Evolutionary conservation across 257 asterid genomes (phyloP).

Genomic region (Petunia secreta): DNA sequence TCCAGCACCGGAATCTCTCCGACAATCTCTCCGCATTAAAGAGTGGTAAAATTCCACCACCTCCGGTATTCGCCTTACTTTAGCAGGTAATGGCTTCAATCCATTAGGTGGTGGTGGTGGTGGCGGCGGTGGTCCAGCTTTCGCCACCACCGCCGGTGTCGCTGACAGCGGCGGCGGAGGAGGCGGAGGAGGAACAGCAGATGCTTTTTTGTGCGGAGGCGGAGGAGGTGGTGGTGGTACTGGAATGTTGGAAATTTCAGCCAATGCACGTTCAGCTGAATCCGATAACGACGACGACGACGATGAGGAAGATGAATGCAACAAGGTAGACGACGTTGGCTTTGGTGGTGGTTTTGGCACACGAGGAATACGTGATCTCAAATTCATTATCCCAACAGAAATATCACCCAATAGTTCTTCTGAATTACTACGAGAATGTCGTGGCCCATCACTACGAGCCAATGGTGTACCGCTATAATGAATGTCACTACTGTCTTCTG

Average conservation of each 20-base stretch:
- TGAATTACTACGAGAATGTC: conserved; percentile 52
- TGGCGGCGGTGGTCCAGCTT: conserved; percentile 36
- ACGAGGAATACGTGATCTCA: conserved; percentile 73
- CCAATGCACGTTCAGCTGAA: conserved; percentile 72
- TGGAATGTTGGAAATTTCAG: conserved; percentile 62
- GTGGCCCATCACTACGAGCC: conserved; percentile 37
- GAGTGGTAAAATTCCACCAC: conserved; percentile 97
- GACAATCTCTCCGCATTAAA: conserved; percentile 80
- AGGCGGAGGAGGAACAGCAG: conserved; percentile 49
- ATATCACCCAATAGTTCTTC: conserved; percentile 56
- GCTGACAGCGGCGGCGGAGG: conserved; percentile 64
- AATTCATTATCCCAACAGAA: conserved; percentile 47
- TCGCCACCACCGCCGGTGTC: conserved; percentile 26
- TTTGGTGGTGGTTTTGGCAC: conserved; percentile 94
- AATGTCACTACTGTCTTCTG: conserved; percentile 24
- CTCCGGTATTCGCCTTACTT: conserved; percentile 85
- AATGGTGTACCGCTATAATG: too few species aligned
- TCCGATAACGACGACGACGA: conserved; percentile 47
- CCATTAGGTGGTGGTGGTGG: conserved; percentile 58
- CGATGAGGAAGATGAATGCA: conserved; percentile 43
- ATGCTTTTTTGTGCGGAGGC: conserved; percentile 32
- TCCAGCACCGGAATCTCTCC: conserved; percentile 66
- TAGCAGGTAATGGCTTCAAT: conserved; percentile 46
- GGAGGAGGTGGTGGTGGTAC: conserved; percentile 51
- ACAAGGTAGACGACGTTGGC: conserved; percentile 55